Evolutionary conservation across 1,139 yeast genomes (phyloP).

Genomic region (Debaryomyces sp.): DNA sequence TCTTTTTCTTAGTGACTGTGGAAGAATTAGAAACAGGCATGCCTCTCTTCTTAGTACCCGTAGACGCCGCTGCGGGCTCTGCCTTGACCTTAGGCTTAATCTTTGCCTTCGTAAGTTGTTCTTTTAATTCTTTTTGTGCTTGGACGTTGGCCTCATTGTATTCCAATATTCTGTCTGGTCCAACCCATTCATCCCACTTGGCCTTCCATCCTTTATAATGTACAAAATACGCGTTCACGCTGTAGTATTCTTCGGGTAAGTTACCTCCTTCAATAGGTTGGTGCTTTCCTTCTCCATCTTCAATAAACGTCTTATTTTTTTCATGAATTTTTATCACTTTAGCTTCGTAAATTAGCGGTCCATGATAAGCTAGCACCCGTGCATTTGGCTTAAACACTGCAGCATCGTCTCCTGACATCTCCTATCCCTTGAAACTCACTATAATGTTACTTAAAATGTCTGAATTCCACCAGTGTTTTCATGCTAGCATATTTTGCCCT

Average conservation of each 20-base stretch:
- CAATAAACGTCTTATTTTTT: conserved; percentile 47
- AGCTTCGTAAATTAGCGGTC: conserved; percentile 89
- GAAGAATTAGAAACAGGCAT: neutral
- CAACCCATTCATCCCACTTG: conserved; percentile 98
- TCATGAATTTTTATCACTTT: conserved; percentile 69
- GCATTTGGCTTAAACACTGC: conserved; percentile 34
- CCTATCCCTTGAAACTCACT: neutral
- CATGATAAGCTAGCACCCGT: conserved; percentile 82
- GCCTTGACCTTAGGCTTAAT: conserved; percentile 8
- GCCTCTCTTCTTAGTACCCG: conserved; percentile 2
- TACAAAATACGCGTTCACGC: conserved; percentile 58
- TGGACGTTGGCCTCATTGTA: conserved; percentile 69
- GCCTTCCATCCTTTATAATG: conserved; percentile 97
- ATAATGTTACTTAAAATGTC: neutral
- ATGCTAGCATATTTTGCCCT: neutral
- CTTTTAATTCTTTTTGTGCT: conserved; percentile 59
- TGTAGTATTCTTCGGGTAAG: conserved; percentile 48
- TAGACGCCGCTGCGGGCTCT: conserved; percentile 4
- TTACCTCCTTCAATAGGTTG: conserved; percentile 35
- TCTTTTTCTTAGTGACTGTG: conserved; percentile 15
- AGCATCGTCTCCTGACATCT: neutral
- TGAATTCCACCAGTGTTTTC: neutral
- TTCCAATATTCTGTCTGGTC: conserved; percentile 65
- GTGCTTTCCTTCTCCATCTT: conserved; percentile 41
- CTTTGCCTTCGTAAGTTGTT: conserved; percentile 12